Base-by-base conservation (phyloP, 257 asterid species). In the Anisodus acutangulus region DNA sequence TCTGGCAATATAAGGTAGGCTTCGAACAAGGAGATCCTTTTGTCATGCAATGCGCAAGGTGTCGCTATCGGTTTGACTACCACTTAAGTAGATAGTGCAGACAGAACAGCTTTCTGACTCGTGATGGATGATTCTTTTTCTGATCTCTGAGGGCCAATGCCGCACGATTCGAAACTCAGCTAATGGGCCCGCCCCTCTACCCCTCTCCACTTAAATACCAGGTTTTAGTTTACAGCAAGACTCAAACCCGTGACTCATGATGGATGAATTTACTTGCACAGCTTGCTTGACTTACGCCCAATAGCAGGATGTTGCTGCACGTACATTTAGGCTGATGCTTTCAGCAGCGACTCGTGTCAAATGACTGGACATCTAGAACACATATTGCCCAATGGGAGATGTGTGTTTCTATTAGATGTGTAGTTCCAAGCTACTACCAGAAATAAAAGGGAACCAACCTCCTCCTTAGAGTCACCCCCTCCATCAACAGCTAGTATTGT, bases 21-120 rank as follows among this genome's bases (percentile, higher is more conserved):
- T 64, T 43, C n/a, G 58, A 45, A 71, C 39, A 71, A 45, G 80
- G n/a, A 71, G 58, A 71, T 71, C 17, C n/a, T 71, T 45, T 71
- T 71, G n/a, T 71, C 58, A 45, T 45, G 58, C 58, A 9, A n/a
- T 71, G 9, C 0, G 3, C 80, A 19, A 72, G 10, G 31, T 19
- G 9, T 43, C 9, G 4, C 16, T n/a, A 45, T 19, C 45, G 70
- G 66, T 19, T 63, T 63, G 16, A 10, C 54, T 43, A 70, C 2
- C 55, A 3, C 59, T 72, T 9, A n/a, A 19, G 37, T 72, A 72
- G 80, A 72, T 19, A n/a, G 9, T 47, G 17, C 57, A 47, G 43
- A 72, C 59, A n/a, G 80, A 72, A n/a, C 41, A 19, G 41, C 54
- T n/a, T 6, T 31, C 35, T 31, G 35, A 31, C 35, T 31, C 35